A percentile compares a stretch with the other conserved stretches of the same genome.
These are phyloP conservation scores for Arabidopsis suecica DNA, from an alignment of 345 rosid species.

Conservation along the genomic window DNA sequence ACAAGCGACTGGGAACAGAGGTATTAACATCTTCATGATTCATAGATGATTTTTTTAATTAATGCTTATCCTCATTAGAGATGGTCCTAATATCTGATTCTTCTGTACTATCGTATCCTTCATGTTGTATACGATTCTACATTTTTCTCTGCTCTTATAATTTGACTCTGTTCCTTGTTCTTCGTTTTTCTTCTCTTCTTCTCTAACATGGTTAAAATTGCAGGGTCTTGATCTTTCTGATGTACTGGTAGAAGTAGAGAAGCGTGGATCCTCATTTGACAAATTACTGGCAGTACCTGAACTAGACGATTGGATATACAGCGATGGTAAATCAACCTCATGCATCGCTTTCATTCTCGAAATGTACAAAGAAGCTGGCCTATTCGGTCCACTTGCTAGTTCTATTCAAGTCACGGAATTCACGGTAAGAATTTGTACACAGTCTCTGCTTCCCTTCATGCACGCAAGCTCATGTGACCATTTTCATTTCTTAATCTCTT, in stretches of 20 bases:
- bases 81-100: not conserved
- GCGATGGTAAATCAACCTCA: conserved; percentile 91
- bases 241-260: conserved; percentile 83
- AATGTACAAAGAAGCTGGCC: conserved; percentile 94
- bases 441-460: not conserved
- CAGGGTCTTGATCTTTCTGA: conserved; percentile 86
- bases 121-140: conserved; percentile 21
- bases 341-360: conserved; percentile 91
- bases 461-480: not conserved
- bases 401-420: conserved; percentile 94
- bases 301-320: conserved; percentile 88
- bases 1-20: conserved; percentile 94
- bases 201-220: conserved; percentile 15
- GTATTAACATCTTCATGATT: conserved; percentile 46
- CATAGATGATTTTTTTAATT: not conserved
- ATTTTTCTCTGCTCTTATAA: not conserved
- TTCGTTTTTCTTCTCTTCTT: not conserved
- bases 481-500: not conserved
- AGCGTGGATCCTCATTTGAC: conserved; percentile 84
- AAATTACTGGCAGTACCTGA: conserved; percentile 81
- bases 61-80: conserved; percentile 8
- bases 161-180: not conserved
- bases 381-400: conserved; percentile 64
- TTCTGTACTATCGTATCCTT: not conserved
- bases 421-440: conserved; percentile 60